phyloP scores from a whole-genome alignment of 176 grass and related monocot species.

The Eragrostis curvula region DNA sequence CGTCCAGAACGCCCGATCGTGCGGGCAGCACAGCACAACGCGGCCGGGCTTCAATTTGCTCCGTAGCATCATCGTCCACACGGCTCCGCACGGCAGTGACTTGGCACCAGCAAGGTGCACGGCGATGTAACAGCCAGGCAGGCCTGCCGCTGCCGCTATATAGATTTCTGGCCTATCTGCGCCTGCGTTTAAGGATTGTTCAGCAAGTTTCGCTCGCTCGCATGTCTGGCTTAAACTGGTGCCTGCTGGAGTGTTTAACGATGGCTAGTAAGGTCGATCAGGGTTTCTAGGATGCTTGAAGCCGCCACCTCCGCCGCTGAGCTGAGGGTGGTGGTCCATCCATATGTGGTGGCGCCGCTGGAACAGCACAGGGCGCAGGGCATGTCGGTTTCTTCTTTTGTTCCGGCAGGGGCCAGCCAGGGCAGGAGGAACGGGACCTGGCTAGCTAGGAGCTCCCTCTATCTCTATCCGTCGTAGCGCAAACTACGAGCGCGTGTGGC shows the following conservation, averaged over 20 bases:
- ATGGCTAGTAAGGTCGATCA: neutral
- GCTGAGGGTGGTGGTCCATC: neutral
- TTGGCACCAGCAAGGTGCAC: neutral
- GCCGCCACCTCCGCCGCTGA: too few species aligned
- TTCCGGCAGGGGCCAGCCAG: conserved; percentile 10
- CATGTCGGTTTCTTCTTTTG: conserved; percentile 43
- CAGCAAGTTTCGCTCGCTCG: neutral
- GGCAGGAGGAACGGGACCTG: neutral
- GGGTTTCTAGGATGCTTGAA: neutral
- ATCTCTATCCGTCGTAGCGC: neutral
- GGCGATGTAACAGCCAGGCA: neutral
- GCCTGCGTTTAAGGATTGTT: neutral
- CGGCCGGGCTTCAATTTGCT: too few species aligned
- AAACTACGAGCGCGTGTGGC: conserved; percentile 12
- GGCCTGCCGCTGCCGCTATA: too few species aligned
- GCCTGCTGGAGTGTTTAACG: neutral
- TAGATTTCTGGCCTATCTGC: too few species aligned
- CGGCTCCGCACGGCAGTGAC: neutral
- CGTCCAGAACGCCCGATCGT: neutral
- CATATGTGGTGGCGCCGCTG: neutral
- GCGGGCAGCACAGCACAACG: neutral
- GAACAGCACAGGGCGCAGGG: neutral
- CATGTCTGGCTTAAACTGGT: neutral
- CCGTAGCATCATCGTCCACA: neutral
- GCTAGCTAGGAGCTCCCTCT: neutral